phyloP scores from a whole-genome alignment of 805 yeast species.

The Ogataea trehalophila region DNA sequence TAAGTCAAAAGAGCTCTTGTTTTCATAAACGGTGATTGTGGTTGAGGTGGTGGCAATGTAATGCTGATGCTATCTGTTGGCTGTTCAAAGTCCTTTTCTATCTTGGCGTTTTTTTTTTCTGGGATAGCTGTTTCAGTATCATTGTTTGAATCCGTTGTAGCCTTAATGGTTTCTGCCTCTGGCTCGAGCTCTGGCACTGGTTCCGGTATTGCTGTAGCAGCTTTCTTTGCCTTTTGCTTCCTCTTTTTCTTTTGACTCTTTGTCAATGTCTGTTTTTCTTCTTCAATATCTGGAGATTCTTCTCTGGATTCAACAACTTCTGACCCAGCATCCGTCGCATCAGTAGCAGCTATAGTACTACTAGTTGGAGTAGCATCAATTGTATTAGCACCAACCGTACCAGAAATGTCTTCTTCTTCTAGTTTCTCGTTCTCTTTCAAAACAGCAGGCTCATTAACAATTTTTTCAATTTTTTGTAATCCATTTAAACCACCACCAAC shows the following conservation, averaged over 20 bases:
- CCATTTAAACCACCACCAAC: not conserved
- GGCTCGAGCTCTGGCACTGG: too few relatives aligned
- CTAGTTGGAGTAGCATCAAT: too few relatives aligned
- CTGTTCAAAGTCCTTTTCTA: too few relatives aligned
- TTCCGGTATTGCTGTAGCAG: too few relatives aligned
- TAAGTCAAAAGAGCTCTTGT: slow-evolving; percentile 10
- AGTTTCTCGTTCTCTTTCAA: too few relatives aligned
- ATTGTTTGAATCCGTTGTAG: too few relatives aligned
- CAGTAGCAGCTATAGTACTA: not conserved
- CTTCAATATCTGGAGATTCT: not conserved
- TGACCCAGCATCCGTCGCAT: not conserved
- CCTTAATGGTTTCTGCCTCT: too few relatives aligned
- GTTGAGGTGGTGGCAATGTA: too few relatives aligned
- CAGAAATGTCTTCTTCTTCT: not conserved
- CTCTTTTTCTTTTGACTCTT: not conserved
- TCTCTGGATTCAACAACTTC: not conserved
- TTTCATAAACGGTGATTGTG: not conserved
- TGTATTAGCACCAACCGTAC: not conserved
- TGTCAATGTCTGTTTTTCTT: not conserved
- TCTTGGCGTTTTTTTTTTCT: too few relatives aligned
- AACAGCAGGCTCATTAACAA: not conserved
- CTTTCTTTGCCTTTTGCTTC: not conserved
- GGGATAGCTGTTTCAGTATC: too few relatives aligned
- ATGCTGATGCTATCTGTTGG: too few relatives aligned
- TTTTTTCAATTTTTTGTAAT: not conserved